Base-by-base conservation (phyloP, 1,284 basidiomycete genomes). In the Marasmius fiardii region DNA sequence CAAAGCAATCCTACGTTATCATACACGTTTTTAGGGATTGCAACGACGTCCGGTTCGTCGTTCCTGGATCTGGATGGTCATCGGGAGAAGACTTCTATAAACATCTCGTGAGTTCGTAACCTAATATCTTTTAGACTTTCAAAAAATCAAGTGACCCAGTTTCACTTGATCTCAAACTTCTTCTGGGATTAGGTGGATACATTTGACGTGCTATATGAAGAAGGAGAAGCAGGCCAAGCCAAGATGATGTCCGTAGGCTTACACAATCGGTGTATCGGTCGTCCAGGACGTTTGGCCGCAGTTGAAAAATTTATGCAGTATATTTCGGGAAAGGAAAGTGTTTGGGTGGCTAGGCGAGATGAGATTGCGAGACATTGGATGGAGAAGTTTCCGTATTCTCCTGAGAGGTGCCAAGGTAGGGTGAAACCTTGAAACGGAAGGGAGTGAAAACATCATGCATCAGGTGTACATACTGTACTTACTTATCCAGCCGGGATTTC, bases 21-120 rank as follows among this genome's bases (percentile, higher is more conserved):
- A 4, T 14, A 26, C 35, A 3, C 18, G n/a, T n/a, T 18, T 37
- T 35, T 20, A 52, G 51, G 35, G 51, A 52, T 28, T 52, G 51
- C 35, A 52, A 52, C 28, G 52, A 53, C 20, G 43, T 53, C 21
- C 52, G 52, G 28, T 53, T 53, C 41, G 43, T 45, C n/a, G 52
- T 53, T 28, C 35, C 52, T 20, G 52, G 52, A 44, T 53, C 52
- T 33, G 52, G 52, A 5, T 53, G 52, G 52, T 53, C 52, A 43
- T 53, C 52, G n/a, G 52, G 52, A 20, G 52, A 53, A 53, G 52
- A 53, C 34, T 53, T 53, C 20, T 53, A 53, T 26, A 53, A 53
- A 10, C 52, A 53, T 44, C 52, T 53, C 12, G 52, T 53, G 5
- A 3, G 20, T 53, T 23, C 20, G 4, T 51, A 10, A 10, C n/a